phyloP scores from a whole-genome alignment of 2,329 filamentous ascomycete genomes.

The Tolypocladium album region DNA sequence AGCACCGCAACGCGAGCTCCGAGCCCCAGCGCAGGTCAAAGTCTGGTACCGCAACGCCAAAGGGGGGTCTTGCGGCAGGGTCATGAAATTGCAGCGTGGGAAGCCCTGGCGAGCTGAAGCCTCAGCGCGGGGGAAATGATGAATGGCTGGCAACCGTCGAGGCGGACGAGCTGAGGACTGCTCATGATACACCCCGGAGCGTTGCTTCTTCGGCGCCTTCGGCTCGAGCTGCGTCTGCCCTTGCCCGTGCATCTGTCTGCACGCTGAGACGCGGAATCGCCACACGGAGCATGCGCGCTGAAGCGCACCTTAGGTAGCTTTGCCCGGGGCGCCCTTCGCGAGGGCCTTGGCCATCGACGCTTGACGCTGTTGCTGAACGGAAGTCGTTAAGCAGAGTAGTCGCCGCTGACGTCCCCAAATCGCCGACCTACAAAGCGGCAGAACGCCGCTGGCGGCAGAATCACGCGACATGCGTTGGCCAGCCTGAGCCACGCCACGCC shows the following conservation, averaged over 20 bases:
- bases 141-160: too few relatives aligned
- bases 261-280: not conserved
- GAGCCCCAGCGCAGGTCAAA: not conserved
- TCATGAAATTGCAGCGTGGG: not conserved
- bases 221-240: not conserved
- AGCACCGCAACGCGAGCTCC: not conserved
- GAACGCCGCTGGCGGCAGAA: not conserved
- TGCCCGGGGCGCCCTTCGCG: too few relatives aligned
- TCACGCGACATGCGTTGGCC: not conserved
- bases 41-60: not conserved
- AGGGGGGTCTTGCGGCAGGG: not conserved
- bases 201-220: not conserved
- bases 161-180: not conserved
- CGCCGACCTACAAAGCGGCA: not conserved
- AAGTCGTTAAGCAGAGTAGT: too few relatives aligned
- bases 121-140: not conserved
- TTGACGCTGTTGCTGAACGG: too few relatives aligned
- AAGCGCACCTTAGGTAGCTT: too few relatives aligned
- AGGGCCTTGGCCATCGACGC: too few relatives aligned
- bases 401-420: not conserved
- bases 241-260: not conserved
- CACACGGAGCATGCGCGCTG: too few relatives aligned
- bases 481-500: not conserved
- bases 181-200: not conserved
- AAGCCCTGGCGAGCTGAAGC: not conserved